Evolutionary conservation across 169 alveolate species (phyloP).

Genomic region (Eimeria falciformis): DNA sequence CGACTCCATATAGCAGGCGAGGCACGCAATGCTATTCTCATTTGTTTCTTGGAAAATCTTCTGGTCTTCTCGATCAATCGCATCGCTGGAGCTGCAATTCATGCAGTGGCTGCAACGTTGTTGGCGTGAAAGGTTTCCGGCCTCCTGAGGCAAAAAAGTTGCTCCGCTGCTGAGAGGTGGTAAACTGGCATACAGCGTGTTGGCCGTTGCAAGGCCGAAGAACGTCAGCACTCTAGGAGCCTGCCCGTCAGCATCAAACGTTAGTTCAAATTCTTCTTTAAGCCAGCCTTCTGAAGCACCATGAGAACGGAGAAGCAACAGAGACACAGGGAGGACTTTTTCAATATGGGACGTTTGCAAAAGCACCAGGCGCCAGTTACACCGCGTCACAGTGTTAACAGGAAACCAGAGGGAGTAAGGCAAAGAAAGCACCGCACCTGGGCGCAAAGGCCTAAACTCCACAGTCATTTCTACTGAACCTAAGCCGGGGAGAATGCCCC

Average conservation of each 20-base stretch:
- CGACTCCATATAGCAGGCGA: slow-evolving; percentile 53
- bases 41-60: background rate
- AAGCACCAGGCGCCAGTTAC: no score
- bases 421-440: slow-evolving; percentile 25
- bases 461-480: slow-evolving; percentile 51
- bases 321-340: background rate
- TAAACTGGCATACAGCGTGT: slow-evolving; percentile 27
- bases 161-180: slow-evolving; percentile 23
- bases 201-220: slow-evolving; percentile 63
- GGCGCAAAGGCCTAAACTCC: slow-evolving; percentile 49
- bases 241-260: slow-evolving; percentile 45
- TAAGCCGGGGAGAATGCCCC: slow-evolving; percentile 35
- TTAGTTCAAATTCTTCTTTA: slow-evolving; percentile 48
- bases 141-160: slow-evolving; percentile 16
- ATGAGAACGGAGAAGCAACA: background rate
- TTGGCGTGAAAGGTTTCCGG: slow-evolving; percentile 11
- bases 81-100: background rate
- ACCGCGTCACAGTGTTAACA: no score
- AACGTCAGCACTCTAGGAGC: slow-evolving; percentile 36
- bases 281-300: slow-evolving; percentile 59
- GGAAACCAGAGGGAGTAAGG: no score
- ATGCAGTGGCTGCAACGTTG: background rate
- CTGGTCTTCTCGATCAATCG: background rate
- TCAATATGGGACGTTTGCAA: no score
- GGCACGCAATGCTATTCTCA: background rate